Conservation (phyloP, 1,139 yeast genomes). For the Candida anutae region DNA sequence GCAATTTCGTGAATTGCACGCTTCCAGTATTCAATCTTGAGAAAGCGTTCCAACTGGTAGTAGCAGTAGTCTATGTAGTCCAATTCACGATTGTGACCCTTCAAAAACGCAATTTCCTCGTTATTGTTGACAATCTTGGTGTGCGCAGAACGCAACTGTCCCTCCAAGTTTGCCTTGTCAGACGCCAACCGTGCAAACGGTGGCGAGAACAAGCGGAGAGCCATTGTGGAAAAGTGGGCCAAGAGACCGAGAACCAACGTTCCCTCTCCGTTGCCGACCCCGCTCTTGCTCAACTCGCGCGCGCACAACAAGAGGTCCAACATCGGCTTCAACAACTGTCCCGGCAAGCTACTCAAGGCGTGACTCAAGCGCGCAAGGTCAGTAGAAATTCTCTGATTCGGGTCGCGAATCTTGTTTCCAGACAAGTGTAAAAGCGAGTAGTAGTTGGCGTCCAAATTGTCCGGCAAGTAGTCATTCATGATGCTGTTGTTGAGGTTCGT, state of each 20-base stretch:
- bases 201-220: constrained; percentile 73
- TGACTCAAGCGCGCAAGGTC: constrained; percentile 71
- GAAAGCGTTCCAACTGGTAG: constrained; percentile 73
- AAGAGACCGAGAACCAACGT: constrained; percentile 73
- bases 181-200: constrained; percentile 82
- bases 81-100: constrained; percentile 76
- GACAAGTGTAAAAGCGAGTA: constrained; percentile 50
- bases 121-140: constrained; percentile 70
- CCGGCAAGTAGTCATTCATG: constrained; percentile 63
- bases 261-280: constrained; percentile 82
- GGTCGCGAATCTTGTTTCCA: constrained; percentile 55
- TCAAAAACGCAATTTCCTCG: constrained; percentile 82
- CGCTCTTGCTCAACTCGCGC: constrained; percentile 63
- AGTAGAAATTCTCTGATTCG: constrained; percentile 76
- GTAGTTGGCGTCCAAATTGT: constrained; percentile 44
- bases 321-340: constrained; percentile 82
- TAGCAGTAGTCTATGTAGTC: constrained; percentile 74
- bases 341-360: constrained; percentile 69
- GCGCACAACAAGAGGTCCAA: constrained; percentile 79
- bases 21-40: constrained; percentile 70
- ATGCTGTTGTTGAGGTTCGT: constrained; percentile 57
- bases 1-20: constrained; percentile 70
- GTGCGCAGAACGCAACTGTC: constrained; percentile 77
- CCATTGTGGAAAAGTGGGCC: constrained; percentile 73
- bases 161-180: constrained; percentile 74